Percentiles rank a stretch among this genome's conserved stretches.
phyloP scores from a whole-genome alignment of 495 filamentous ascomycete genomes.

The Aspergillus panamensis region DNA sequence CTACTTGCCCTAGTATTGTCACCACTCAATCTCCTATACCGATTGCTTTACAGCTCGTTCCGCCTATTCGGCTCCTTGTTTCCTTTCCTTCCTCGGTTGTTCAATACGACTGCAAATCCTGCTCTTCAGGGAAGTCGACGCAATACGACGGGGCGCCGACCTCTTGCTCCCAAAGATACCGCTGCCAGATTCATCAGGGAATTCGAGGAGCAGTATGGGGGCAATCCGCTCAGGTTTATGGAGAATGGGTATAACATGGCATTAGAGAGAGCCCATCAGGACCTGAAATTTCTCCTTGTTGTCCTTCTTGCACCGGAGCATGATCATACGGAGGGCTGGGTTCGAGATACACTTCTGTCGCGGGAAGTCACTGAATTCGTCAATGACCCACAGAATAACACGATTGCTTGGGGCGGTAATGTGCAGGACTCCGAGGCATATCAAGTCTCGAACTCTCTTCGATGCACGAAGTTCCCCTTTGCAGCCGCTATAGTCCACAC shows the following conservation, averaged over 20 bases:
- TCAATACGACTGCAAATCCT: slow-evolving; percentile 49
- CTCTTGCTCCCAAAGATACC: slow-evolving; percentile 78
- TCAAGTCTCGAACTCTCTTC: slow-evolving; percentile 77
- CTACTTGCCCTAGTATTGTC: slow-evolving; percentile 73
- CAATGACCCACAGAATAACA: slow-evolving; percentile 64
- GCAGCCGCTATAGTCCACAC: slow-evolving; percentile 80
- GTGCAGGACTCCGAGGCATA: slow-evolving; percentile 91
- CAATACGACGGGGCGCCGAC: slow-evolving; percentile 64
- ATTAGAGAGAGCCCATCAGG: slow-evolving; percentile 79
- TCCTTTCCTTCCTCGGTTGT: slow-evolving; percentile 76
- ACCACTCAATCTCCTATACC: slow-evolving; percentile 75
- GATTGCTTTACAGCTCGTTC: slow-evolving; percentile 58
- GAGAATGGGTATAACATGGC: slow-evolving; percentile 89
- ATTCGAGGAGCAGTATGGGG: slow-evolving; percentile 89
- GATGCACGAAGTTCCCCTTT: slow-evolving; percentile 87
- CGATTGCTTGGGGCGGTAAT: slow-evolving; percentile 88
- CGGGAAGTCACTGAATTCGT: slow-evolving; percentile 70
- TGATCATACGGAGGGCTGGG: slow-evolving; percentile 83
- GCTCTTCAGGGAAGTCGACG: slow-evolving; percentile 50
- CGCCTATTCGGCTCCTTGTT: slow-evolving; percentile 68
- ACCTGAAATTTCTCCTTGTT: slow-evolving; percentile 86
- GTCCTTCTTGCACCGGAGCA: slow-evolving; percentile 87
- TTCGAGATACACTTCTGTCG: slow-evolving; percentile 73
- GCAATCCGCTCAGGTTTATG: slow-evolving; percentile 64
- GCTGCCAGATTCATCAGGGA: slow-evolving; percentile 84